These are phyloP conservation scores for Saccharomycopsis fibuligera DNA, from an alignment of 805 yeast genomes.

Conservation along the genomic window DNA sequence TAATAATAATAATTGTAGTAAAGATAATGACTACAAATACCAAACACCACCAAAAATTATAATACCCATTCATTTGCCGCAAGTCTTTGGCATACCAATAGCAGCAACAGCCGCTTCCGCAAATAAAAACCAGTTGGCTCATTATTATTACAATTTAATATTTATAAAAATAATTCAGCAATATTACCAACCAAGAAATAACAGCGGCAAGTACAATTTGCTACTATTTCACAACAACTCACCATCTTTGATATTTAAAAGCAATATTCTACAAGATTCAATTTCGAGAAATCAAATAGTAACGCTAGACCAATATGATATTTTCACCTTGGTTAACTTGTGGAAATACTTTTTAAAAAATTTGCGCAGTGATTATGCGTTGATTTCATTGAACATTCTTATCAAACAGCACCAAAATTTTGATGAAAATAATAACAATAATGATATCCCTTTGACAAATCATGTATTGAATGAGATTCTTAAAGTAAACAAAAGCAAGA, in stretches of 20 bases:
- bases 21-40: slow-evolving; percentile 31
- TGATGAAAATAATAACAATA: too few species aligned
- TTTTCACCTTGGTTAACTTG: slow-evolving; percentile 42
- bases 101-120: too few species aligned
- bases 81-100: slow-evolving; percentile 30
- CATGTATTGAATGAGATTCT: slow-evolving; percentile 32
- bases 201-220: slow-evolving; percentile 4
- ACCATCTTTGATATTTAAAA: slow-evolving; percentile 5
- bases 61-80: slow-evolving; percentile 34
- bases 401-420: not conserved
- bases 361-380: slow-evolving; percentile 1
- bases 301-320: slow-evolving; percentile 51
- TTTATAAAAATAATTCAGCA: slow-evolving; percentile 17
- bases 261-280: slow-evolving; percentile 27
- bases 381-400: slow-evolving; percentile 4
- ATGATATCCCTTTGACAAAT: slow-evolving; percentile 1
- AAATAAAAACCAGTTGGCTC: slow-evolving; percentile 23
- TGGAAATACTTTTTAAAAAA: slow-evolving; percentile 42
- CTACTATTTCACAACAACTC: slow-evolving; percentile 17
- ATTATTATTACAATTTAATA: slow-evolving; percentile 20
- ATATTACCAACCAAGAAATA: slow-evolving; percentile 1
- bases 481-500: slow-evolving; percentile 28
- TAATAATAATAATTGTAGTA: slow-evolving; percentile 47
- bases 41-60: slow-evolving; percentile 30
- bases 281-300: slow-evolving; percentile 45